Evolutionary conservation across 148 eudicot genomes (phyloP).

Genomic region (Chenopodium quinoa): DNA sequence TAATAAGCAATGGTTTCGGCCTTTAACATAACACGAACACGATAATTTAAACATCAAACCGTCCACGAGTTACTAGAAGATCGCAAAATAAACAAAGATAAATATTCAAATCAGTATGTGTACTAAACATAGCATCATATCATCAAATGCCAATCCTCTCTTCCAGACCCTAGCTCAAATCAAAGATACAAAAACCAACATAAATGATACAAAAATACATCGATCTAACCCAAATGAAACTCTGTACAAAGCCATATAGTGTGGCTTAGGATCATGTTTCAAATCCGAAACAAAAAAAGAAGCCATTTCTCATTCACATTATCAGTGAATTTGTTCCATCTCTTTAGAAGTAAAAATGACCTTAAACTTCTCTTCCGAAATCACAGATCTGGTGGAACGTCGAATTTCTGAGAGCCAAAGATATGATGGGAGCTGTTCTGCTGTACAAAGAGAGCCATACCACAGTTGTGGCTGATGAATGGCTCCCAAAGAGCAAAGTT

Average conservation of each 20-base stretch:
- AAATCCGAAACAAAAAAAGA: background rate
- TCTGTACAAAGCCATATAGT: slow-evolving; percentile 1
- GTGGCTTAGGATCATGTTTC: slow-evolving; percentile 7
- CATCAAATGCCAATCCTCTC: slow-evolving; percentile 14
- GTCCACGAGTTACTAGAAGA: background rate
- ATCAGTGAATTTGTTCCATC: background rate
- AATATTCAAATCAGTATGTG: background rate
- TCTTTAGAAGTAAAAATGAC: background rate
- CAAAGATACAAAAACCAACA: background rate
- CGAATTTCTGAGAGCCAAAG: slow-evolving; percentile 59
- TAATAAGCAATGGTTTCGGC: too few species aligned
- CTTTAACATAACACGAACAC: too few species aligned
- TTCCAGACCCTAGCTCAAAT: background rate
- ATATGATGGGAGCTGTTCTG: slow-evolving; percentile 56
- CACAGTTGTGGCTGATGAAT: slow-evolving; percentile 58
- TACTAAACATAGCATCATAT: background rate
- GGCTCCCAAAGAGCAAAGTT: slow-evolving; percentile 62
- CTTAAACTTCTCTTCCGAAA: background rate
- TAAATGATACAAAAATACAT: background rate
- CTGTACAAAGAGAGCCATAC: slow-evolving; percentile 60
- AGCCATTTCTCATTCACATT: background rate
- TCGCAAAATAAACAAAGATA: background rate
- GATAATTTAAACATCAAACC: too few species aligned
- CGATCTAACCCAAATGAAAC: slow-evolving; percentile 5
- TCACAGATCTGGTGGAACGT: slow-evolving; percentile 45